These are phyloP conservation scores for Akebia trifoliata DNA, from an alignment of 164 flowering plant genomes.

Conservation along the genomic window DNA sequence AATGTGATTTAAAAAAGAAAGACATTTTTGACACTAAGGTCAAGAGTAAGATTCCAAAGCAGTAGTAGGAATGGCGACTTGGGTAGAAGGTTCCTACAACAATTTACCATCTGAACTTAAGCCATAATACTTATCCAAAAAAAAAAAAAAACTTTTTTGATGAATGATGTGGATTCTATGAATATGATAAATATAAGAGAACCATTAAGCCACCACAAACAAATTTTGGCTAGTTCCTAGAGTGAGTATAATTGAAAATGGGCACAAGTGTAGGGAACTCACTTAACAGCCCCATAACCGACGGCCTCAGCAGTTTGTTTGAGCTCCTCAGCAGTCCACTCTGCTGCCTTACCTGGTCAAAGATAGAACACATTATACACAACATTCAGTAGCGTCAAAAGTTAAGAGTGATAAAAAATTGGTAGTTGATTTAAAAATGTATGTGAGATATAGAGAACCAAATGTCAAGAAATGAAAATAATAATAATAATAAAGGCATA, in stretches of 20 bases:
- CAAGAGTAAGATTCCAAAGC: too few relatives aligned
- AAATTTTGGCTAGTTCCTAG: neutral
- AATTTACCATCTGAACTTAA: too few relatives aligned
- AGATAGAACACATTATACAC: neutral
- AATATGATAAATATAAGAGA: too few relatives aligned
- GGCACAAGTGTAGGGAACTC: slow-evolving; percentile 25
- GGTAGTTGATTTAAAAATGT: neutral
- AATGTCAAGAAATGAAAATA: neutral
- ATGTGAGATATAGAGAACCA: neutral
- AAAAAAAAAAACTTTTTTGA: too few relatives aligned
- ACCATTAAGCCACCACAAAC: too few relatives aligned
- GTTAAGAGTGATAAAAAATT: neutral
- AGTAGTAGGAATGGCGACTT: too few relatives aligned
- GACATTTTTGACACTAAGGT: too few relatives aligned
- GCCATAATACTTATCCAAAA: too few relatives aligned
- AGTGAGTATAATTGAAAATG: too few relatives aligned
- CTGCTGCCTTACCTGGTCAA: slow-evolving; percentile 57
- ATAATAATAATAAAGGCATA: neutral
- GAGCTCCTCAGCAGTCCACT: slow-evolving; percentile 80
- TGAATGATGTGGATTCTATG: too few relatives aligned
- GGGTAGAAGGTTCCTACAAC: too few relatives aligned
- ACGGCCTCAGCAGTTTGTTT: slow-evolving; percentile 84
- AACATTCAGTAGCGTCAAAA: slow-evolving; percentile 8
- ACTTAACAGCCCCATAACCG: slow-evolving; percentile 99
- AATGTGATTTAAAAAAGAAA: too few relatives aligned